phyloP scores from a whole-genome alignment of 257 asterid genomes.

The Lithospermum erythrorhizon region DNA sequence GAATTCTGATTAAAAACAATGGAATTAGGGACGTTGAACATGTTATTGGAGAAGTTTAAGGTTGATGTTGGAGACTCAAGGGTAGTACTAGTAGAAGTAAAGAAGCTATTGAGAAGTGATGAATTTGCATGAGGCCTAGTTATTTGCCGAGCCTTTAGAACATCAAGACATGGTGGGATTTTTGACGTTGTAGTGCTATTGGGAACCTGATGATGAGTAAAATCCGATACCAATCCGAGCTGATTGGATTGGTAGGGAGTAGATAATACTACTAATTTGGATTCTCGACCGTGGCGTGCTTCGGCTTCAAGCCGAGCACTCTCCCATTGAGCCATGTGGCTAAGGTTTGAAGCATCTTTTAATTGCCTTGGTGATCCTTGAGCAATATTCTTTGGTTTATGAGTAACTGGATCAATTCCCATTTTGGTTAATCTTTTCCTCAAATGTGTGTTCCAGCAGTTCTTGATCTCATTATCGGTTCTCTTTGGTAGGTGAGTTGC shows the following conservation, averaged over 20 bases:
- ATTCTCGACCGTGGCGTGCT: slow-evolving; percentile 15
- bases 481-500: slow-evolving; percentile 17
- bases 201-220: too few relatives aligned
- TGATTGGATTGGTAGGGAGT: neutral
- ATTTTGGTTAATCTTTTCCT: slow-evolving; percentile 22
- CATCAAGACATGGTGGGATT: slow-evolving; percentile 16
- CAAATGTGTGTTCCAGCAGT: slow-evolving; percentile 24
- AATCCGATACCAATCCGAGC: too few relatives aligned
- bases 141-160: slow-evolving; percentile 18
- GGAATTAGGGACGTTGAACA: too few relatives aligned
- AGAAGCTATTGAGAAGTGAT: too few relatives aligned
- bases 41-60: slow-evolving; percentile 1
- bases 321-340: slow-evolving; percentile 34
- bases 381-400: slow-evolving; percentile 13
- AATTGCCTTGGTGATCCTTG: slow-evolving; percentile 3
- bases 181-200: too few relatives aligned
- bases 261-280: neutral
- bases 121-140: neutral
- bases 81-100: neutral
- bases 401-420: slow-evolving; percentile 28
- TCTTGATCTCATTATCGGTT: slow-evolving; percentile 25
- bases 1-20: too few relatives aligned
- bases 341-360: slow-evolving; percentile 18
- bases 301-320: slow-evolving; percentile 31
- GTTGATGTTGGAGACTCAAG: slow-evolving; percentile 10